Evolutionary conservation across 768 basidiomycete species (phyloP).

Genomic region (Boletus subcaerulescens): DNA sequence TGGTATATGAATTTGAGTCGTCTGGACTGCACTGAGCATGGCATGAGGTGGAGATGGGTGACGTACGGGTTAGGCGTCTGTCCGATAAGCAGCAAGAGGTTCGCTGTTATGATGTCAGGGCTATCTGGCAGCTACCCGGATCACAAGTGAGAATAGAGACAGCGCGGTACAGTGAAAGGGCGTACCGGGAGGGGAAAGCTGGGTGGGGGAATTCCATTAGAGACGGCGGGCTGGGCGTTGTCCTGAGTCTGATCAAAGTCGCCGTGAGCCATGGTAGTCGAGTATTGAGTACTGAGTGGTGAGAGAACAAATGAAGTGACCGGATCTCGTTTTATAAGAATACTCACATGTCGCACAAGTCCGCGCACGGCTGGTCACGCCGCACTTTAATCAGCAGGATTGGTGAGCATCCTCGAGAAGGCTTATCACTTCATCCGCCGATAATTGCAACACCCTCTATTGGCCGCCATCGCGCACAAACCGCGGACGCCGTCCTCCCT

Average conservation of each 20-base stretch:
- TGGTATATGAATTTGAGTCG: slow-evolving; percentile 48
- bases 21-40: slow-evolving; percentile 17
- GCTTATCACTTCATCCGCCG: no score
- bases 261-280: slow-evolving; percentile 7
- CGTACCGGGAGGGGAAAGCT: slow-evolving; percentile 41
- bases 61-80: slow-evolving; percentile 41
- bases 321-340: slow-evolving; percentile 7
- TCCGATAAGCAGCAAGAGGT: slow-evolving; percentile 39
- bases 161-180: neutral
- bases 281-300: neutral
- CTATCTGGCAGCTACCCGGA: slow-evolving; percentile 42
- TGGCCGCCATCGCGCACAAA: neutral
- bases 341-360: no score
- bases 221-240: slow-evolving; percentile 26
- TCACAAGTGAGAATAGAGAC: neutral
- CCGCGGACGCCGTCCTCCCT: neutral
- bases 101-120: slow-evolving; percentile 49
- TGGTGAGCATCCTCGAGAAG: no score
- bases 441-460: no score
- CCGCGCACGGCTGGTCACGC: no score
- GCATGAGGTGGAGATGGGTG: neutral
- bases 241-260: slow-evolving; percentile 3
- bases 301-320: neutral
- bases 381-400: no score
- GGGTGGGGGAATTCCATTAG: slow-evolving; percentile 42